Conservation (phyloP, 1,284 basidiomycete species). For the Hymenochaete sp. region DNA sequence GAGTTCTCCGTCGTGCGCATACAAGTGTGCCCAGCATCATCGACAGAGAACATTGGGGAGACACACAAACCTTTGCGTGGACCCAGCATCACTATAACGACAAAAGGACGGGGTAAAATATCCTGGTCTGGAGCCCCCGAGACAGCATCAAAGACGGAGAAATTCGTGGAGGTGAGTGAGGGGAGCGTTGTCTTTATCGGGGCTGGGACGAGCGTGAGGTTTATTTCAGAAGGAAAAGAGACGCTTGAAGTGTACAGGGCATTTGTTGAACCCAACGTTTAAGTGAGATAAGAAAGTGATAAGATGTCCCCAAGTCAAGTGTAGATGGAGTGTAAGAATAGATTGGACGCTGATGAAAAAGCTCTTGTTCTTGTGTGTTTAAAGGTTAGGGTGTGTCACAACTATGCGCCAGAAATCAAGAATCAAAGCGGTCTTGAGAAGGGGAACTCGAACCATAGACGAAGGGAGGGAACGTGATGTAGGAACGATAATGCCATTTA, state of each 20-base stretch:
- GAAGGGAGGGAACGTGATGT: too few relatives aligned
- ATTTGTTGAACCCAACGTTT: slow-evolving; percentile 50
- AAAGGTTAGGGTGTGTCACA: too few relatives aligned
- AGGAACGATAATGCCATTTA: too few relatives aligned
- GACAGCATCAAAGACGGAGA: slow-evolving; percentile 27
- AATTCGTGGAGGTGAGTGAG: slow-evolving; percentile 39
- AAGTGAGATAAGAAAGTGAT: too few relatives aligned
- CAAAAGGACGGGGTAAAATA: slow-evolving; percentile 53
- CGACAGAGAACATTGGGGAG: slow-evolving; percentile 29
- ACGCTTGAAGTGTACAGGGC: slow-evolving; percentile 65
- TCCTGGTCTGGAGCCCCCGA: slow-evolving; percentile 39
- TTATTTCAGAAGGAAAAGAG: slow-evolving; percentile 32
- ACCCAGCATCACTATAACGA: slow-evolving; percentile 78
- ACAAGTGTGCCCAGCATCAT: too few relatives aligned
- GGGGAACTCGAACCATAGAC: too few relatives aligned
- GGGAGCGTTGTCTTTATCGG: slow-evolving; percentile 85
- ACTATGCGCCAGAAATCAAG: too few relatives aligned
- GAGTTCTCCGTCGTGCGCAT: slow-evolving; percentile 83
- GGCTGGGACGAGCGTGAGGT: slow-evolving; percentile 52
- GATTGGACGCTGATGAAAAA: too few relatives aligned
- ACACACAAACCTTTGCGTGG: slow-evolving; percentile 69
- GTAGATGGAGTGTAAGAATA: too few relatives aligned
- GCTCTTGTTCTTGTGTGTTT: too few relatives aligned
- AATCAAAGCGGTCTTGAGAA: too few relatives aligned
- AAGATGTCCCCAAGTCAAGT: too few relatives aligned